phyloP scores from a whole-genome alignment of 2,329 filamentous ascomycete species.

The Metarhizium robertsii region DNA sequence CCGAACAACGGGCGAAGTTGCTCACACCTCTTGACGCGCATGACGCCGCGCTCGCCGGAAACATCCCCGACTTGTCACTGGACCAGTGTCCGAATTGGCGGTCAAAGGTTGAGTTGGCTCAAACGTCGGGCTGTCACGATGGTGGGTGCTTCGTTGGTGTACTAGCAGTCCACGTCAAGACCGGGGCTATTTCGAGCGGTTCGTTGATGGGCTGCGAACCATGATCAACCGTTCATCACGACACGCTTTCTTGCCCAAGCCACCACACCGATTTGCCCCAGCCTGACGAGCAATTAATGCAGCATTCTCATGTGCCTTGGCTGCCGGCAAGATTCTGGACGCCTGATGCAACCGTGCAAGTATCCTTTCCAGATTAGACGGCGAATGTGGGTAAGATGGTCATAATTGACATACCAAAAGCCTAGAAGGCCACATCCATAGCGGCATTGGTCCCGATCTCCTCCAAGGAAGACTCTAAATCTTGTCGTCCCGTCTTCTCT shows the following conservation, averaged over 20 bases:
- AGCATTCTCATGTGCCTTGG: neutral
- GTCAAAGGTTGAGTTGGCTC: slow-evolving; percentile 5
- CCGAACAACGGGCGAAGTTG: slow-evolving; percentile 1
- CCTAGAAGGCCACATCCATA: neutral
- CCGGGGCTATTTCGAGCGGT: slow-evolving; percentile 4
- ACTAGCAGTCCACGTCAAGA: slow-evolving; percentile 7
- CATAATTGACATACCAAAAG: neutral
- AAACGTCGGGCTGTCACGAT: neutral
- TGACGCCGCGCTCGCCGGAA: slow-evolving; percentile 5
- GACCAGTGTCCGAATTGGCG: slow-evolving; percentile 7
- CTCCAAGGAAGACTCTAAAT: neutral
- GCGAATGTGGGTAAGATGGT: neutral
- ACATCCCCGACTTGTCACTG: slow-evolving; percentile 5
- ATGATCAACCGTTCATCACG: slow-evolving; percentile 10
- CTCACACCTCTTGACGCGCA: slow-evolving; percentile 5
- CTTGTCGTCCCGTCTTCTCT: neutral
- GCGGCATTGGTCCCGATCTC: neutral
- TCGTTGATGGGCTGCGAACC: slow-evolving; percentile 9
- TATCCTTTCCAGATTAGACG: neutral
- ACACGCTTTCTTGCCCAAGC: slow-evolving; percentile 7
- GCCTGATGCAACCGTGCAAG: neutral
- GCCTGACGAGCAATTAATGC: neutral
- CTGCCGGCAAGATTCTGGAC: neutral
- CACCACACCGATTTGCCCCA: slow-evolving; percentile 1
- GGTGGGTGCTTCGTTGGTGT: slow-evolving; percentile 4